Evolutionary conservation across 805 yeast genomes (phyloP).

Genomic region (Myxozyma neglecta): DNA sequence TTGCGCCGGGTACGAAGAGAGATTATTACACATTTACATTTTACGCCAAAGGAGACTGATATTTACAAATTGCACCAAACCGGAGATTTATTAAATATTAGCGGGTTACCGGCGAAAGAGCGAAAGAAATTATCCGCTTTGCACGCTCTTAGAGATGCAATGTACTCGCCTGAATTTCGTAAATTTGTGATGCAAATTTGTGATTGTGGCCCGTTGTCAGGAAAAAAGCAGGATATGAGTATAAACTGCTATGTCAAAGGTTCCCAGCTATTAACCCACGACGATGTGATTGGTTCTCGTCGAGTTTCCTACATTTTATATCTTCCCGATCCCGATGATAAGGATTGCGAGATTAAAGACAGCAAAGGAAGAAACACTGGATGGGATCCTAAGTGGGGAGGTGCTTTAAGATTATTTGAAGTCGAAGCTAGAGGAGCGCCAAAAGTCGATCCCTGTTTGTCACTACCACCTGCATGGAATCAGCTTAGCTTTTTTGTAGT

Average conservation of each 20-base stretch:
- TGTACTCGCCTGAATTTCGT: conserved; percentile 83
- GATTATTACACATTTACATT: conserved; percentile 77
- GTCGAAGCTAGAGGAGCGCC: conserved; percentile 90
- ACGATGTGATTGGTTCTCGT: conserved; percentile 95
- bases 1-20: conserved; percentile 80
- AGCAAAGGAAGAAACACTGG: conserved; percentile 15
- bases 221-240: conserved; percentile 88
- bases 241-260: conserved; percentile 88
- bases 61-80: conserved; percentile 84
- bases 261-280: conserved; percentile 92
- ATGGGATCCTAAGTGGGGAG: conserved; percentile 94
- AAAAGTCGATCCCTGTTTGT: conserved; percentile 64
- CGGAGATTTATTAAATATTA: conserved; percentile 87
- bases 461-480: conserved; percentile 88
- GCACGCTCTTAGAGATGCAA: conserved; percentile 76
- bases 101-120: conserved; percentile 79
- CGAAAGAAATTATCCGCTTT: conserved; percentile 70
- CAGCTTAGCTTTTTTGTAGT: conserved; percentile 95
- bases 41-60: conserved; percentile 95
- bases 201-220: conserved; percentile 85
- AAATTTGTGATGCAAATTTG: conserved; percentile 75
- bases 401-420: conserved; percentile 82
- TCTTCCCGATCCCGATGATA: conserved; percentile 85
- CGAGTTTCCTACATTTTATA: conserved; percentile 90
- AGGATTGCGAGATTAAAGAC: conserved; percentile 20